Percentiles rank a stretch among this genome's conserved stretches.
Conservation (phyloP, 148 eudicot species). For the Fagopyrum tataricum region DNA sequence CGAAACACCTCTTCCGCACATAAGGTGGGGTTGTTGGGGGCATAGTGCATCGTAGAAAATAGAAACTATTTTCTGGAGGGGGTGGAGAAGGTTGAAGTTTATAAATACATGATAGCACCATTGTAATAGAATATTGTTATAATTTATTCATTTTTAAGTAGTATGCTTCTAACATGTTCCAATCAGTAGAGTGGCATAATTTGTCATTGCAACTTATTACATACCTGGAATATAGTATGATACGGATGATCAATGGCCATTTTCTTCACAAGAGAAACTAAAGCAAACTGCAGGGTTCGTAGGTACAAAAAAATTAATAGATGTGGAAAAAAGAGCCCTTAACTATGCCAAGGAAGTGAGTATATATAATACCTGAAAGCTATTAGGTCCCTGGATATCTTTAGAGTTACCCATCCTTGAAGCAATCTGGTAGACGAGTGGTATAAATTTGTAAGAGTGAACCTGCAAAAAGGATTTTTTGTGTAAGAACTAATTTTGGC, state of each 20-base stretch:
- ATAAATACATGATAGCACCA: neutral
- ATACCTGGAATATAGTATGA: conserved; percentile 93
- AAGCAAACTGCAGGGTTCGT: conserved; percentile 66
- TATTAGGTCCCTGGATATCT: conserved; percentile 61
- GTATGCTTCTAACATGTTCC: neutral
- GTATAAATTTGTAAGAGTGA: conserved; percentile 90
- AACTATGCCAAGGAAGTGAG: neutral
- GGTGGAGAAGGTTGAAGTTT: neutral
- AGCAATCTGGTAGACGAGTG: conserved; percentile 96
- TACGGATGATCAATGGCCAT: conserved; percentile 96
- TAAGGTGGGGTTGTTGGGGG: neutral
- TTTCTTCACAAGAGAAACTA: conserved; percentile 88
- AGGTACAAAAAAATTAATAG: neutral
- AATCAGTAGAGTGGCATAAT: neutral
- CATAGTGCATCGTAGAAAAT: neutral
- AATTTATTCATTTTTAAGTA: neutral
- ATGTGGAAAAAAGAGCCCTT: neutral
- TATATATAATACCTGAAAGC: conserved; percentile 59
- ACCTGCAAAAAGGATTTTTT: conserved; percentile 39
- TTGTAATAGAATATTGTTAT: neutral
- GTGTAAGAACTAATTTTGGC: neutral
- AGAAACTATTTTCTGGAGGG: neutral
- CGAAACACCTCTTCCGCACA: neutral
- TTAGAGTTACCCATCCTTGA: conserved; percentile 81
- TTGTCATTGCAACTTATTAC: neutral